phyloP scores from a whole-genome alignment of 2,329 filamentous ascomycete genomes.

The Lasiodiplodia theobromae region DNA sequence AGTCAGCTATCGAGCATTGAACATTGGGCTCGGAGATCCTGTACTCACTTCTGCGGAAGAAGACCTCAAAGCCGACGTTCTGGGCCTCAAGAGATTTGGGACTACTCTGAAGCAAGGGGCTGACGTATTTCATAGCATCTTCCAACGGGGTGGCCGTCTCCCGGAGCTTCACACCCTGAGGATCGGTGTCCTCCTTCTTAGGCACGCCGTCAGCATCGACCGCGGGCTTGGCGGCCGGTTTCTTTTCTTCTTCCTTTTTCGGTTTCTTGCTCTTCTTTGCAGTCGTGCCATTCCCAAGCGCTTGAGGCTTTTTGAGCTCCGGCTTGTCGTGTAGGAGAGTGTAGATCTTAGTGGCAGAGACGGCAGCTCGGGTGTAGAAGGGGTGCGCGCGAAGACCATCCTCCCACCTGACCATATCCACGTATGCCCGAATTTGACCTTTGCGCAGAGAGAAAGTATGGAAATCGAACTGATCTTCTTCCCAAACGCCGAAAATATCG shows the following conservation, averaged over 20 bases:
- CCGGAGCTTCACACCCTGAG: conserved; percentile 79
- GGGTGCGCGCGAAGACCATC: conserved; percentile 90
- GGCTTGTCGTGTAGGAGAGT: conserved; percentile 79
- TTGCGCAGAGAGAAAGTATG: conserved; percentile 97
- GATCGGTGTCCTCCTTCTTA: conserved; percentile 92
- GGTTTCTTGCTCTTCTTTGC: conserved; percentile 83
- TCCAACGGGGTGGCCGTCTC: conserved; percentile 82
- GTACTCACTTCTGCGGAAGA: conserved; percentile 78
- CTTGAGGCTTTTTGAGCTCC: conserved; percentile 67
- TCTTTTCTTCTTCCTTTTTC: conserved; percentile 85
- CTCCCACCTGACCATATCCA: conserved; percentile 97
- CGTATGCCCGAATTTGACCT: conserved; percentile 91
- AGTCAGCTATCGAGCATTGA: conserved; percentile 19
- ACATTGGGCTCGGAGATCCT: background rate
- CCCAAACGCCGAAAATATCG: conserved; percentile 96
- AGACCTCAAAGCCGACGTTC: conserved; percentile 87
- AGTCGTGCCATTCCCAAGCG: conserved; percentile 50
- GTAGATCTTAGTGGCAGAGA: conserved; percentile 83
- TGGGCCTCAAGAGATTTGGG: conserved; percentile 84
- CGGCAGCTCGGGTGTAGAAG: conserved; percentile 84
- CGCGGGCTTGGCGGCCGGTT: conserved; percentile 58
- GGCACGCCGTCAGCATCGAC: conserved; percentile 67
- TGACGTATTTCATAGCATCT: conserved; percentile 86
- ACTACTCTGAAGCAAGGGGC: conserved; percentile 80
- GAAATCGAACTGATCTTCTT: conserved; percentile 99